phyloP scores from a whole-genome alignment of 331 rosid species.

The Malus hybrid region DNA sequence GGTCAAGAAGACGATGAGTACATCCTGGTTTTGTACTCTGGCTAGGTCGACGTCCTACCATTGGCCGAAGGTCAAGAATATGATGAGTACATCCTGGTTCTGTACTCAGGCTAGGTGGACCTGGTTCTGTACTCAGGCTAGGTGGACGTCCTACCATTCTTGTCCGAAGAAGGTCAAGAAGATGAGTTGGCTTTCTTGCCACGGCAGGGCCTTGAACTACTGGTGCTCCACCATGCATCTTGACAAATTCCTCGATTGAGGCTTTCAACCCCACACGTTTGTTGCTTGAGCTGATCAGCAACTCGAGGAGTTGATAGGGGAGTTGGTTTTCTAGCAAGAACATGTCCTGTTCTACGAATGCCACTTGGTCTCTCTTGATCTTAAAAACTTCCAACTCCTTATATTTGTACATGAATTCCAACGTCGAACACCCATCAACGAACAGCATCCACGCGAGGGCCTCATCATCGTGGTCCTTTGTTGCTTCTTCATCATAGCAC shows the following conservation, averaged over 20 bases:
- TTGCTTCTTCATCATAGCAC: background rate
- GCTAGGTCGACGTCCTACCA: too few relatives aligned
- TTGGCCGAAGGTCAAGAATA: too few relatives aligned
- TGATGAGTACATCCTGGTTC: too few relatives aligned
- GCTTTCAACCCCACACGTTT: background rate
- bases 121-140: too few relatives aligned
- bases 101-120: too few relatives aligned
- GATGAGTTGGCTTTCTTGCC: background rate
- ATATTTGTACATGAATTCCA: background rate
- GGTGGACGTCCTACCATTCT: background rate
- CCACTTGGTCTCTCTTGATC: background rate
- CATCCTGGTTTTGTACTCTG: too few relatives aligned
- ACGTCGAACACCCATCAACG: background rate
- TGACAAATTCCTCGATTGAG: accelerated
- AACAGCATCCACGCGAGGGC: background rate
- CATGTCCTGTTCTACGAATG: background rate
- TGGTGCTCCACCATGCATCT: background rate
- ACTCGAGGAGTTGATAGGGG: background rate
- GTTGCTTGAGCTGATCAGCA: background rate
- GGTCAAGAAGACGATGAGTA: too few relatives aligned
- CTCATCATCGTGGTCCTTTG: background rate
- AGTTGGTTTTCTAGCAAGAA: background rate
- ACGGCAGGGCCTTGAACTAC: accelerated
- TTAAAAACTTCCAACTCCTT: background rate
- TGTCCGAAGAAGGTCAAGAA: slow-evolving; percentile 13